Percentiles rank a stretch among this genome's conserved stretches.
Evolutionary conservation across 2,329 filamentous ascomycete genomes (phyloP).

Genomic region (Cordyceps militaris): DNA sequence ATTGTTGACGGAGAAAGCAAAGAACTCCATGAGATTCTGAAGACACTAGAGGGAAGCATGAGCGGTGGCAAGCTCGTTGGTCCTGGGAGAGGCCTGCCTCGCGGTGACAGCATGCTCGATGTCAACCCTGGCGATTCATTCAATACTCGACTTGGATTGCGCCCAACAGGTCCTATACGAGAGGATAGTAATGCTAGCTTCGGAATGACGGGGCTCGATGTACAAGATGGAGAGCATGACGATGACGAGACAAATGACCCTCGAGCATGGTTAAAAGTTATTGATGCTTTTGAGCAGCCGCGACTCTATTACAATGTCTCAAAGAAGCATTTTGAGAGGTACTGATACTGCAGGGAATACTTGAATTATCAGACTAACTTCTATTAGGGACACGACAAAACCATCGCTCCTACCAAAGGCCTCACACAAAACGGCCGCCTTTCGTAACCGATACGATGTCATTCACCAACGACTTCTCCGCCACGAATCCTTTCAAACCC

Average conservation of each 20-base stretch:
- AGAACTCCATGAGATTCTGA: constrained; percentile 74
- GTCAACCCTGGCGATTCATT: constrained; percentile 43
- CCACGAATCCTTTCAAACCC: constrained; percentile 87
- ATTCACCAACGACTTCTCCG: constrained; percentile 87
- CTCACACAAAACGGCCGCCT: constrained; percentile 74
- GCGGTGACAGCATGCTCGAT: constrained; percentile 58
- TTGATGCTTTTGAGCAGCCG: constrained; percentile 81
- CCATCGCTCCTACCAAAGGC: constrained; percentile 69
- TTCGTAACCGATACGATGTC: constrained; percentile 85
- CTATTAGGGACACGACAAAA: constrained; percentile 49
- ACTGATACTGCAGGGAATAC: background rate
- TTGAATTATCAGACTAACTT: constrained; percentile 15
- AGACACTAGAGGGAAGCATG: constrained; percentile 81
- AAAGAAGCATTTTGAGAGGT: constrained; percentile 90
- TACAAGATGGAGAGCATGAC: constrained; percentile 50
- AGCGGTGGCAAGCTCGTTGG: constrained; percentile 65
- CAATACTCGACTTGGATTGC: constrained; percentile 49
- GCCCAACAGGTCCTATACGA: constrained; percentile 37
- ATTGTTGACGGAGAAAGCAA: constrained; percentile 79
- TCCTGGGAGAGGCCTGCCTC: constrained; percentile 41
- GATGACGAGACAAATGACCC: constrained; percentile 59
- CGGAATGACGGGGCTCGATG: constrained; percentile 45
- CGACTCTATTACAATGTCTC: constrained; percentile 65
- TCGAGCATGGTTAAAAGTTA: constrained; percentile 74
- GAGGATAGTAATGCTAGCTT: constrained; percentile 63